Evolutionary conservation across 306 rosid genomes (phyloP), one percentile per base, ranked within the genome.

Genomic region (Erythrophleum fordii): DNA sequence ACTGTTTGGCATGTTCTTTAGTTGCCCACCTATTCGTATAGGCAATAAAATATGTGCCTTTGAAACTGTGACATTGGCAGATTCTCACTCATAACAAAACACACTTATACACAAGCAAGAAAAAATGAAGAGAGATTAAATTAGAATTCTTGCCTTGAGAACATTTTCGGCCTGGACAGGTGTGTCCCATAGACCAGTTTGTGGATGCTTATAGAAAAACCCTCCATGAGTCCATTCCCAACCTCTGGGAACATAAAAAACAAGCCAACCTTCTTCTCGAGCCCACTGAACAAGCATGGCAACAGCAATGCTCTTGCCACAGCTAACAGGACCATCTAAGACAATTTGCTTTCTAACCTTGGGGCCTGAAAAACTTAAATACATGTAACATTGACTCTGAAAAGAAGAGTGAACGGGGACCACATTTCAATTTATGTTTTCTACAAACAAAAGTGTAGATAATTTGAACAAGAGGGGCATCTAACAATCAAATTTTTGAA

Each of bases 221-320:
- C 97, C 96, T 73, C 98, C 98, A 69, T 89, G 96, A 82, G 97
- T 90, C 99, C 99, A 95, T 37, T 84, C 90, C 85, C 86, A 77
- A 77, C 93, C 99, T 78, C 80, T 86, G n/a, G 99, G 97, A 56
- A 90, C 94, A 83, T 93, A 95, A n/a, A 95, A 80, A 79, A 95
- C 98, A 58, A 95, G 82, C 99, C 99, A 95, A 72, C 98, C 99
- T 89, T 93, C 98, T 45, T 91, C 96, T 17, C 99, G 89, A 29
- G 99, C 99, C 98, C 99, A 95, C 45, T 93, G 97, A 82, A 93
- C 98, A 78, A 95, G 95, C 99, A 95, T 90, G 12, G 97, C 92
- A 79, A 93, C 93, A 10, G 90, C 90, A 73, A 87, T 95, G 77
- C 99, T 95, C 90, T 93, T 95, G 71, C 99, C 99, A 80, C 96